Evolutionary conservation across 176 grass and related monocot species (phyloP).

Genomic region (Bolboschoenus planiculmis): DNA sequence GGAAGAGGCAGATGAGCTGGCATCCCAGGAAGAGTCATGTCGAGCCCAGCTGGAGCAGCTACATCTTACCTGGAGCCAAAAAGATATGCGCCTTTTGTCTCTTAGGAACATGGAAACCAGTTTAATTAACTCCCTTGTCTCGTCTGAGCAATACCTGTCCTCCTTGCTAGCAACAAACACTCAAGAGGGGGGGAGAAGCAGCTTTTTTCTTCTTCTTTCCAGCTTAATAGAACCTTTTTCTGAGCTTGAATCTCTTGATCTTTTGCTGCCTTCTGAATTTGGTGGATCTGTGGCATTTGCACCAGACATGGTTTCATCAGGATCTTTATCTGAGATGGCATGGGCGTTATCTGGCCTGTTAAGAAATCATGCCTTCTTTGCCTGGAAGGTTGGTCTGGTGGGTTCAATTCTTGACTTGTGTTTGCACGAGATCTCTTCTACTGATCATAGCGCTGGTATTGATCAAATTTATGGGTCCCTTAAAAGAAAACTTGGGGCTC

Average conservation of each 20-base stretch:
- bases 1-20: constrained; percentile 99
- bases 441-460: constrained; percentile 60
- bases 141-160: constrained; percentile 61
- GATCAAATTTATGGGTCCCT: constrained; percentile 69
- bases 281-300: constrained; percentile 33
- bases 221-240: constrained; percentile 64
- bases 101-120: constrained; percentile 64
- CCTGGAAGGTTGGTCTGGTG: constrained; percentile 77
- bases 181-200: constrained; percentile 55
- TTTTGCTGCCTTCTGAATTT: constrained; percentile 38
- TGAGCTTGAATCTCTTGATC: constrained; percentile 69
- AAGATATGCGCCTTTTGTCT: constrained; percentile 69
- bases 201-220: constrained; percentile 41
- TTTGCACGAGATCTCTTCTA: constrained; percentile 78
- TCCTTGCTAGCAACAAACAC: constrained; percentile 65
- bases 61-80: constrained; percentile 82
- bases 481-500: constrained; percentile 66
- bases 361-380: constrained; percentile 70
- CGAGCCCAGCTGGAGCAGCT: constrained; percentile 79
- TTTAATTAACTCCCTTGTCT: constrained; percentile 60
- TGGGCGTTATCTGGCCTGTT: constrained; percentile 66
- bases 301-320: constrained; percentile 37
- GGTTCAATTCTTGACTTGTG: constrained; percentile 81
- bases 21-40: constrained; percentile 92
- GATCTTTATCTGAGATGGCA: constrained; percentile 54